These are phyloP conservation scores for Helianthus annuus DNA, from an alignment of 129 eudicot species.

Conservation along the genomic window HanXRQr2.0-SUNRISE NC_035436.2:100715059-100715558, in stretches of 20 bases:
- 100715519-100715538: constrained; percentile 11
- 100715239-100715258: background rate
- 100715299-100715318: background rate
- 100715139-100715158: background rate
- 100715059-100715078: too few species aligned
- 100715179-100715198: too few species aligned
- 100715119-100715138: background rate
- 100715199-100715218: background rate
- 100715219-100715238: background rate
- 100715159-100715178: background rate
- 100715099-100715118: background rate
- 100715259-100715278: background rate
- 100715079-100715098: too few species aligned
- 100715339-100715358: background rate
- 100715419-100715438: constrained; percentile 33
- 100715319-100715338: background rate
- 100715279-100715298: background rate
- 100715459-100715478: constrained; percentile 23
- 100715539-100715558: constrained; percentile 21
- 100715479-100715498: constrained; percentile 34
- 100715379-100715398: constrained; percentile 6
- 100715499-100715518: background rate
- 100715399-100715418: constrained; percentile 29
- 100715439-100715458: constrained; percentile 15
- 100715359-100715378: constrained; percentile 1